Evolutionary conservation across 805 yeast species (phyloP).

Genomic region (Priceomyces carsonii): DNA sequence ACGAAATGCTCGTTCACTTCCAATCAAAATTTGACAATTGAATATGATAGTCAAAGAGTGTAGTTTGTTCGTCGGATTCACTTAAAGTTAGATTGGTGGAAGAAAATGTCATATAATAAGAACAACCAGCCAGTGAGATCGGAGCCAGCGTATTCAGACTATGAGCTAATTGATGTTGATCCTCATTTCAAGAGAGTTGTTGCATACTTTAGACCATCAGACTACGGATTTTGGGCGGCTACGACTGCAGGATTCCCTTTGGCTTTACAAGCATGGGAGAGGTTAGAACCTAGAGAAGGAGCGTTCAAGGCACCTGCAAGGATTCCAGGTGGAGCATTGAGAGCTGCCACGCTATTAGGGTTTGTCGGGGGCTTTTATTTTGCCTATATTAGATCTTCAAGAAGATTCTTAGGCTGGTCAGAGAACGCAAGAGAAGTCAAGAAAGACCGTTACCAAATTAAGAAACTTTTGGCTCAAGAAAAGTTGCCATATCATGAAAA

Average conservation of each 20-base stretch:
- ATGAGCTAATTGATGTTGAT: conserved; percentile 68
- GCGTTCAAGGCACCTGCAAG: conserved; percentile 46
- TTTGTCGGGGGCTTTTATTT: conserved; percentile 70
- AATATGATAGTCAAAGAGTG: conserved; percentile 9
- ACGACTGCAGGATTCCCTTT: conserved; percentile 44
- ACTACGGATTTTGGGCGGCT: conserved; percentile 52
- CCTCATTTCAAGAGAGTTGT: conserved; percentile 76
- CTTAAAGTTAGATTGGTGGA: conserved; percentile 4
- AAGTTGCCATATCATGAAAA: conserved; percentile 69
- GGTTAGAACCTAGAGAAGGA: conserved; percentile 42
- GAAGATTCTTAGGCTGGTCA: conserved; percentile 74
- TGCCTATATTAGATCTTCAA: conserved; percentile 66
- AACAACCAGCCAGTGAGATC: conserved; percentile 43
- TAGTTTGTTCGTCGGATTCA: conserved; percentile 1
- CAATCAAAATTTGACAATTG: conserved; percentile 40
- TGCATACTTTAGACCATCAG: conserved; percentile 67
- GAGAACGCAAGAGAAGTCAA: conserved; percentile 73
- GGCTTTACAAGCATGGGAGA: conserved; percentile 43
- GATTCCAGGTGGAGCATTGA: conserved; percentile 55
- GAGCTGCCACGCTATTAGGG: conserved; percentile 66
- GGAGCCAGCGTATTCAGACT: conserved; percentile 37
- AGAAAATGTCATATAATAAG: conserved; percentile 39
- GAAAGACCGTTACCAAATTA: conserved; percentile 74
- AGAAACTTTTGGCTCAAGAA: conserved; percentile 62
- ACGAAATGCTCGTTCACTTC: no score